Percentiles rank a stretch among this genome's conserved stretches.
phyloP scores from a whole-genome alignment of 2,329 filamentous ascomycete genomes.

The Amauroascus verrucosus region DNA sequence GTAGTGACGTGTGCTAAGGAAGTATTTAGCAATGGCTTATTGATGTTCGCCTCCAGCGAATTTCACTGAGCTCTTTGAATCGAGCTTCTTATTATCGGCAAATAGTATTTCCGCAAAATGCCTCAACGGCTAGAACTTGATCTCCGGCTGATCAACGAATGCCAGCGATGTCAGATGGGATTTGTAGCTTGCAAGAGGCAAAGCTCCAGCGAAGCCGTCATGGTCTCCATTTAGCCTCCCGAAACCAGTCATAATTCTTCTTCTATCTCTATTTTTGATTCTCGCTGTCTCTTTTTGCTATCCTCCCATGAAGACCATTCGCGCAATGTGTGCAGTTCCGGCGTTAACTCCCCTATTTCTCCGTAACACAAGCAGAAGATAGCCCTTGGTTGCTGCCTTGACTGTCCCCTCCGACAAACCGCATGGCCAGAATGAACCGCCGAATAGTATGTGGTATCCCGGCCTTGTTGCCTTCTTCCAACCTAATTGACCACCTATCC shows the following conservation, averaged over 20 bases:
- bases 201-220: background rate
- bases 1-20: background rate
- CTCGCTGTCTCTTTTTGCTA: background rate
- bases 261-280: background rate
- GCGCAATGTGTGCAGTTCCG: conserved; percentile 12
- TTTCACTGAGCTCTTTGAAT: background rate
- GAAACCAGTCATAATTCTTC: background rate
- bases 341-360: background rate
- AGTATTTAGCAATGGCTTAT: background rate
- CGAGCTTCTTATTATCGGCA: background rate
- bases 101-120: conserved; percentile 11
- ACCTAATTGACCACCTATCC: conserved; percentile 12
- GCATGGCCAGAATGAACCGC: conserved; percentile 32
- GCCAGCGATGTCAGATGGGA: background rate
- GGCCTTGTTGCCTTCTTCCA: background rate
- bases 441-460: conserved; percentile 29
- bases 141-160: background rate
- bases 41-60: background rate
- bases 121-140: background rate
- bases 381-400: background rate
- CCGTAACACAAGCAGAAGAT: conserved; percentile 6
- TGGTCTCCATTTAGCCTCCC: background rate
- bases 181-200: background rate
- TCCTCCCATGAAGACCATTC: background rate
- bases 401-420: background rate